Evolutionary conservation across 208 protist species (phyloP), one percentile per base, ranked within the genome.

Genomic region (Acanthamoeba healyi): DNA sequence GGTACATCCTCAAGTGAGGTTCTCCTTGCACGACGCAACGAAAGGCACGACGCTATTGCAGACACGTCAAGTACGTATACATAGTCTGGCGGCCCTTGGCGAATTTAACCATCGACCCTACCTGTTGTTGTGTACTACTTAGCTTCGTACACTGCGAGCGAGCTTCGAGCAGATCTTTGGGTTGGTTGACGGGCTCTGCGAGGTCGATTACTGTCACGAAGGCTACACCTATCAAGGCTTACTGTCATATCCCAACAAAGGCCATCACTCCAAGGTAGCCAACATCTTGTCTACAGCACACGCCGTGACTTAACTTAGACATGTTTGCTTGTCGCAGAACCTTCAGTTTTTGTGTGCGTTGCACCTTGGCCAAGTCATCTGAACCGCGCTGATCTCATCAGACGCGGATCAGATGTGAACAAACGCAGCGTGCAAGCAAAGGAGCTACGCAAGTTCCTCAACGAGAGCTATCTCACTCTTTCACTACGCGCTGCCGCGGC

Each of bases 121-220:
- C n/a, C n/a, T n/a, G n/a, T n/a, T 40, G 32, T 40, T 74, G 34
- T 14, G 15, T n/a, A n/a, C n/a, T n/a, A n/a, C 10, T 74, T 42
- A 91, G 84, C 58, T 91, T 36, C 84, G 58, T 91, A 74, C 84
- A 26, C 29, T 91, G 17, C n/a, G 58, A 12, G 32, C 84, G 22
- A 91, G 84, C 49, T 91, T 91, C 58, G 40, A 65, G 26, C 54
- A 91, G 84, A 36, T 91, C 56, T 91, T 91, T 19, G 54, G 56
- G 42, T 49, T 29, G 32, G 9, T 32, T 19, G 58, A 65, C 19
- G 84, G 38, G 0, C n/a, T 72, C 1, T 72, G 34, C 12, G 84
- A 91, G 6, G 34, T 91, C 17, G 56, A 65, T 19, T 36, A 74
- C 38, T 42, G 46, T 15, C 7, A n/a, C 34, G 7, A 26, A 17